phyloP scores from a whole-genome alignment of 768 basidiomycete species.

The Kwoniella sp. region DNA sequence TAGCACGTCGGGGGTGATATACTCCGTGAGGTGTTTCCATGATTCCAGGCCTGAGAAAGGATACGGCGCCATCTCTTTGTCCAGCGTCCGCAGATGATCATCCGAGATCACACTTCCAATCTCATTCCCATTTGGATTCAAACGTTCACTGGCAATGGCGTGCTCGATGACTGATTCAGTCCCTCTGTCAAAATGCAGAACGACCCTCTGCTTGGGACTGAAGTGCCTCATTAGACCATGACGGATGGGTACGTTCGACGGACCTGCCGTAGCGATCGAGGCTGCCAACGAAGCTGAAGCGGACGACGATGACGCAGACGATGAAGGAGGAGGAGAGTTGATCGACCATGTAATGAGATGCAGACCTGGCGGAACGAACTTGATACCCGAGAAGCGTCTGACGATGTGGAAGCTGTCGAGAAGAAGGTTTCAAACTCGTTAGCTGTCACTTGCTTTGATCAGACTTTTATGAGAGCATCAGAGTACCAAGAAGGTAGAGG shows the following conservation, averaged over 20 bases:
- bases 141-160: neutral
- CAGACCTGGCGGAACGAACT: slow-evolving; percentile 57
- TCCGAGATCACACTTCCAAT: slow-evolving; percentile 38
- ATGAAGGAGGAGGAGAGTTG: slow-evolving; percentile 24
- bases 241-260: slow-evolving; percentile 46
- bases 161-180: slow-evolving; percentile 39
- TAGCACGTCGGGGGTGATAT: slow-evolving; percentile 43
- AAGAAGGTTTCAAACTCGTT: too few species aligned
- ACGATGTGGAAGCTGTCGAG: slow-evolving; percentile 41
- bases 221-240: slow-evolving; percentile 48
- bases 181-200: slow-evolving; percentile 41
- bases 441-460: too few species aligned
- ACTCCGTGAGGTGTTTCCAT: slow-evolving; percentile 48
- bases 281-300: neutral
- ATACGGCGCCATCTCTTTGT: slow-evolving; percentile 56
- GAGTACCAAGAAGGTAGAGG: too few species aligned
- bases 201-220: slow-evolving; percentile 3
- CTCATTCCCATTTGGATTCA: slow-evolving; percentile 1
- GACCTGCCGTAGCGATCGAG: slow-evolving; percentile 6
- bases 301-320: too few species aligned
- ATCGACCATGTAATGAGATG: slow-evolving; percentile 56
- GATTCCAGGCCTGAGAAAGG: slow-evolving; percentile 43
- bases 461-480: too few species aligned
- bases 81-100: slow-evolving; percentile 55
- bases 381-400: slow-evolving; percentile 54